A percentile compares a stretch with the other conserved stretches of the same genome.
phyloP scores from a whole-genome alignment of 495 filamentous ascomycete species.

The Hyaloscypha bicolor region DNA sequence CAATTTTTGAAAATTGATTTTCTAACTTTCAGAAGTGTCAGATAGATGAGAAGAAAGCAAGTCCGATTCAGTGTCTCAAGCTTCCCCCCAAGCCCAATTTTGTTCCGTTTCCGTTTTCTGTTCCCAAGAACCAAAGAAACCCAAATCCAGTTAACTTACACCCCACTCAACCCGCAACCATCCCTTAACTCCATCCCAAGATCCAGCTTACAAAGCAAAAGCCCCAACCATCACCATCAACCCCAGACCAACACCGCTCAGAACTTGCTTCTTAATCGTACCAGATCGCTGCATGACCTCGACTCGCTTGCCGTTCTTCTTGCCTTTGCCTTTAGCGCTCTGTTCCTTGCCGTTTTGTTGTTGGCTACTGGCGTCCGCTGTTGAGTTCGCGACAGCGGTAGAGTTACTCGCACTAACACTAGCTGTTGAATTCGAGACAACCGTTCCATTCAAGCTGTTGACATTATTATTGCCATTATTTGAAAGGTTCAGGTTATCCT shows the following conservation, averaged over 20 bases:
- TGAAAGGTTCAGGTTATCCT: not conserved
- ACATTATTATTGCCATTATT: not conserved
- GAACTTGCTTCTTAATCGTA: not conserved
- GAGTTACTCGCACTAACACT: not conserved
- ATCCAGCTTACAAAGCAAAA: conserved; percentile 6
- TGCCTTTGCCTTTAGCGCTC: not conserved
- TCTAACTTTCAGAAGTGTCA: not conserved
- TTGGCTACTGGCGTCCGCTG: not conserved
- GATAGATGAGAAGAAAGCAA: not conserved
- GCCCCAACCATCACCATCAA: conserved; percentile 10
- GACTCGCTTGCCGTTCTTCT: not conserved
- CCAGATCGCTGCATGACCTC: not conserved
- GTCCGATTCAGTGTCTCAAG: not conserved
- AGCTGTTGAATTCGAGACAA: not conserved
- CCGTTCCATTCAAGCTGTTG: not conserved
- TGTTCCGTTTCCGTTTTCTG: not conserved
- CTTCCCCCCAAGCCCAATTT: not conserved
- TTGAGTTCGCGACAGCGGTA: not conserved
- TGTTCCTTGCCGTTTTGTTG: not conserved
- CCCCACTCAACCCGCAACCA: not conserved
- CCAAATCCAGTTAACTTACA: not conserved
- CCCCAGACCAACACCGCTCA: conserved; percentile 3
- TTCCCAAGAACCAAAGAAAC: not conserved
- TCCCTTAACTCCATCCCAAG: not conserved
- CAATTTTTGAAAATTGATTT: not conserved